Evolutionary conservation across 2,329 filamentous ascomycete species (phyloP), one percentile per base, ranked within the genome.

Genomic region (Colletotrichum navitas): DNA sequence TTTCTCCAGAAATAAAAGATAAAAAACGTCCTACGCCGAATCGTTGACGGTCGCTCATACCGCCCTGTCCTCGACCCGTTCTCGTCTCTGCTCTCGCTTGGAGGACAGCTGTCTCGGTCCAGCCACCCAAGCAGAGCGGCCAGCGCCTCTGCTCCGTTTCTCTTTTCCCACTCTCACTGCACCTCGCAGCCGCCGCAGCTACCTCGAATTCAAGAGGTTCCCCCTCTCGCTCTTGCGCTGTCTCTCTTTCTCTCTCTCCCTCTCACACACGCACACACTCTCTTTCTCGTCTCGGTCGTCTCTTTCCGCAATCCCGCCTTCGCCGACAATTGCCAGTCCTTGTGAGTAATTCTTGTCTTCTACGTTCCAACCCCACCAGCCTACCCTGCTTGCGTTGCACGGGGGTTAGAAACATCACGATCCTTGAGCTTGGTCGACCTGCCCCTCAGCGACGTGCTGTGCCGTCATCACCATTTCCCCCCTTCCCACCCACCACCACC

Each of bases 391-490:
- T 43, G 66, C 56, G 52, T 63, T 18, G 59, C 59, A 68, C 54
- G 59, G 58, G 68, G 59, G 24, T 54, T 2, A 68, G 45, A 65
- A 71, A 68, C 68, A 71, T 60, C 59, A 71, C 54, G 45, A 64
- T 71, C 65, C 68, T 63, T 59, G 52, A 71, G 68, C 68, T 51
- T 41, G 68, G 58, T 61, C 66, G 54, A 52, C 68, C 59, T 71
- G 68, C 65, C 68, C 68, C 68, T 71, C 68, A 71, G 67, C 70
- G 49, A 71, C 62, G 70, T 72, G 60, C 66, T 71, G 70, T 72
- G 66, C 70, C 70, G 70, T 72, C 70, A 72, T 72, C 70, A 71
- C 55, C 70, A 71, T 66, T 66, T 62, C 61, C 70, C 70, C 70
- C 65, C 62, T 71, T 63, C 61, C 49, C 47, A 43, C 59, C 65